Evolutionary conservation across 352 stramenopile species (phyloP).

Genomic region (Phytopythium chamaehyphon): DNA sequence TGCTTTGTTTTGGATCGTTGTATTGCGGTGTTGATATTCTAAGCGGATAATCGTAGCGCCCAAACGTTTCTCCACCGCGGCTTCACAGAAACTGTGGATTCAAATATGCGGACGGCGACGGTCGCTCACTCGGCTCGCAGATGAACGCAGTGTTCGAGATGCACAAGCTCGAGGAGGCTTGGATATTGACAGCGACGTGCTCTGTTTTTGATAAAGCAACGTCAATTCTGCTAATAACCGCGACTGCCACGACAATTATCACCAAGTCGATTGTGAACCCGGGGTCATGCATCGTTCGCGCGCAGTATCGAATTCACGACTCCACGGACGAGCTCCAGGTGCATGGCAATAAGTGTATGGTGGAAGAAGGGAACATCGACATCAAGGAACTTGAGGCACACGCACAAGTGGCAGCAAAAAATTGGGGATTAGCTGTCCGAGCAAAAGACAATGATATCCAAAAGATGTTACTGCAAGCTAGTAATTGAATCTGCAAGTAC

Average conservation of each 20-base stretch:
- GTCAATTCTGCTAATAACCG: not conserved
- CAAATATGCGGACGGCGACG: not conserved
- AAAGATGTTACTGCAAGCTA: not conserved
- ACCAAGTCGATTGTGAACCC: not conserved
- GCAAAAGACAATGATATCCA: not conserved
- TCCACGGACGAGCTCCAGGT: not conserved
- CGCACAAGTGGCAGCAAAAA: conserved; percentile 2
- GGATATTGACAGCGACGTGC: not conserved
- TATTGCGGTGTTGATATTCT: too few species aligned
- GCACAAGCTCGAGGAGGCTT: not conserved
- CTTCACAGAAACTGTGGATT: not conserved
- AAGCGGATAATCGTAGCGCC: too few species aligned
- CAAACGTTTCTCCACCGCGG: not conserved
- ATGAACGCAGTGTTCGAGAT: conserved; percentile 1
- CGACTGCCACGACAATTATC: not conserved
- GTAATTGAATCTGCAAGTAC: not conserved
- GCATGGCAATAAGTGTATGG: too few species aligned
- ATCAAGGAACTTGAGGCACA: not conserved
- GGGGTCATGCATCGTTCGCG: not conserved
- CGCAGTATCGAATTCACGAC: conserved; percentile 3
- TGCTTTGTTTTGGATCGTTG: not conserved
- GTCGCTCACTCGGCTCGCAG: not conserved
- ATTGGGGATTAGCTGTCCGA: not conserved
- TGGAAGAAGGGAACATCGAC: not conserved
- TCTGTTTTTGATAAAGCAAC: not conserved